Percentiles rank a stretch among this genome's conserved stretches.
Evolutionary conservation across 2,329 filamentous ascomycete genomes (phyloP).

Genomic region (Lecanicillium sp.): DNA sequence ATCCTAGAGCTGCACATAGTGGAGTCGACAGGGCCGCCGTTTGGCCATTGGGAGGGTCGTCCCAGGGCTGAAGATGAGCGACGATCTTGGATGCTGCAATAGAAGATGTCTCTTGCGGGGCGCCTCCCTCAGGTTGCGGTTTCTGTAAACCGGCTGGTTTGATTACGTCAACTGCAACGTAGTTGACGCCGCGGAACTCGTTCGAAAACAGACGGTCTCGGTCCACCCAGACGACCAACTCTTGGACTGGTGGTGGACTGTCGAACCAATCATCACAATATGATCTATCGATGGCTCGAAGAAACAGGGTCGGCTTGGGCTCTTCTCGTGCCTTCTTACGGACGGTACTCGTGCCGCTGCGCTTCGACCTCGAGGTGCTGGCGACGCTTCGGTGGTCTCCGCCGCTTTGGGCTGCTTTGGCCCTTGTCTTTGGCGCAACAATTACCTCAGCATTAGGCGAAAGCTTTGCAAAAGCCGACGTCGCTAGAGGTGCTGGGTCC

Average conservation of each 20-base stretch:
- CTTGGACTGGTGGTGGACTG: slow-evolving; percentile 46
- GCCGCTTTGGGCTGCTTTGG: slow-evolving; percentile 57
- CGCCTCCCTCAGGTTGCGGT: slow-evolving; percentile 60
- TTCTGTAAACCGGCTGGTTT: slow-evolving; percentile 72
- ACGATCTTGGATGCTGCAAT: slow-evolving; percentile 53
- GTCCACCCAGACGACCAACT: slow-evolving; percentile 78
- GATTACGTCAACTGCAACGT: slow-evolving; percentile 78
- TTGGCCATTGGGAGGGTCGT: slow-evolving; percentile 76
- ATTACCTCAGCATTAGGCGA: slow-evolving; percentile 93
- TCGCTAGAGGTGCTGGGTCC: slow-evolving; percentile 61
- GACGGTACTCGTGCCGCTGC: slow-evolving; percentile 68
- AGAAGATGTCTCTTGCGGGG: slow-evolving; percentile 38
- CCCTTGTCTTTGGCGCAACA: slow-evolving; percentile 84
- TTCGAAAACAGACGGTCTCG: slow-evolving; percentile 65
- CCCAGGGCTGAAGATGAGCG: slow-evolving; percentile 70
- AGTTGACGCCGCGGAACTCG: slow-evolving; percentile 67
- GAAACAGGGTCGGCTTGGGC: slow-evolving; percentile 60
- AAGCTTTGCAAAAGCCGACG: slow-evolving; percentile 80
- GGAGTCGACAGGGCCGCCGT: slow-evolving; percentile 72
- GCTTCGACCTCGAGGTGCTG: slow-evolving; percentile 71
- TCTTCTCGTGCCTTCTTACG: slow-evolving; percentile 55
- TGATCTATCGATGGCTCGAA: slow-evolving; percentile 68
- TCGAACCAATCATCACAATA: slow-evolving; percentile 73
- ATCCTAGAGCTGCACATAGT: slow-evolving; percentile 67
- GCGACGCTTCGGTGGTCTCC: slow-evolving; percentile 73